These are phyloP conservation scores for Helichrysum umbraculigerum DNA, from an alignment of 129 eudicot genomes.

Conservation along the genomic window DNA sequence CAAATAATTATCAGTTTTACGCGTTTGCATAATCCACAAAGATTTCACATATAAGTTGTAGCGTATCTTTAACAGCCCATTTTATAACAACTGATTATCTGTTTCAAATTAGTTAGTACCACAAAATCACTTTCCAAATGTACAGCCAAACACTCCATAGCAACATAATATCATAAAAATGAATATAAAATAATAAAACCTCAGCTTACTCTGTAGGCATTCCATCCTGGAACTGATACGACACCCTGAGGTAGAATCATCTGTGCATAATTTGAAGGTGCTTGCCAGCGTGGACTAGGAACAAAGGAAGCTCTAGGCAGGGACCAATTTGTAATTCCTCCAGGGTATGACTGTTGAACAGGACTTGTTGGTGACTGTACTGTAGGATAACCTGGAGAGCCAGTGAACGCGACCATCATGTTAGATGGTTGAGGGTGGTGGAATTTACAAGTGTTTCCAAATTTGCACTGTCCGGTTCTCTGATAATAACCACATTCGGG, in stretches of 20 bases:
- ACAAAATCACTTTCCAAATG: conserved; percentile 14
- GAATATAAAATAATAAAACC: conserved; percentile 4
- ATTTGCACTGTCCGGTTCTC: conserved; percentile 96
- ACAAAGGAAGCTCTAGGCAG: conserved; percentile 66
- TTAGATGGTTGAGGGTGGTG: conserved; percentile 94
- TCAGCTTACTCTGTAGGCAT: conserved; percentile 70
- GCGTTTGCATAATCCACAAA: too few species aligned
- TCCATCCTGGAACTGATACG: conserved; percentile 85
- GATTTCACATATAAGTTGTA: too few species aligned
- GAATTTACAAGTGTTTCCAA: conserved; percentile 94
- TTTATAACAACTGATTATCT: not conserved
- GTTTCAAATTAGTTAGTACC: not conserved
- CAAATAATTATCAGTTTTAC: too few species aligned
- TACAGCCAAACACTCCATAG: not conserved
- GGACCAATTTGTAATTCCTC: conserved; percentile 58
- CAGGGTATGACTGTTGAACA: conserved; percentile 70
- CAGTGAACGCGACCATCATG: conserved; percentile 71
- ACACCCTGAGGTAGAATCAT: conserved; percentile 81
- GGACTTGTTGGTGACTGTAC: conserved; percentile 76
- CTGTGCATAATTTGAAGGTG: conserved; percentile 71
- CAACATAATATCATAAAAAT: not conserved
- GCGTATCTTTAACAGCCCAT: not conserved
- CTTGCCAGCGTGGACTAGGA: conserved; percentile 83
- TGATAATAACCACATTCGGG: conserved; percentile 83
- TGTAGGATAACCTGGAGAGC: conserved; percentile 86